These are phyloP conservation scores for Euphorbia tirucalli DNA, from an alignment of 345 rosid species.

Conservation along the genomic window DNA sequence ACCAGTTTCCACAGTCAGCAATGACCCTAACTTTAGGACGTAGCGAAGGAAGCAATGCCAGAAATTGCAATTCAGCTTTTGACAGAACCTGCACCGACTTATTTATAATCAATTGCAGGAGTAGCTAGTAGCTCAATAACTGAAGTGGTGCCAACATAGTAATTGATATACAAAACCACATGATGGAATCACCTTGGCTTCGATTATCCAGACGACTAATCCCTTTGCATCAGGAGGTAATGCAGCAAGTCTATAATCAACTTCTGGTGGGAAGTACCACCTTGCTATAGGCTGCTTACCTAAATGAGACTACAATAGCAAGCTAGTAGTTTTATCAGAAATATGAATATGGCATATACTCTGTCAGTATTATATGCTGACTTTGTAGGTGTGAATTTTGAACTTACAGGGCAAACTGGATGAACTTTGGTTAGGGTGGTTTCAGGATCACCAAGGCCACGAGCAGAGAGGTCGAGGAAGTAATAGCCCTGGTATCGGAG, in stretches of 20 bases:
- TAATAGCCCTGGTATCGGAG: conserved; percentile 74
- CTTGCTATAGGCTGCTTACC: conserved; percentile 97
- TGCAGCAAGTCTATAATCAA: conserved; percentile 72
- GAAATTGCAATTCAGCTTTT: conserved; percentile 80
- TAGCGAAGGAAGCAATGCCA: conserved; percentile 80
- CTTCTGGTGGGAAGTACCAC: conserved; percentile 95
- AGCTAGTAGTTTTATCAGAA: not conserved
- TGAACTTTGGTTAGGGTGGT: conserved; percentile 79
- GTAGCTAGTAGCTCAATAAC: not conserved
- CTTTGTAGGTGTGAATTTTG: not conserved
- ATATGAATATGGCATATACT: not conserved
- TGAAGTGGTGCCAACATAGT: not conserved
- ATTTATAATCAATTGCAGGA: not conserved
- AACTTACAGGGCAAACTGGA: conserved; percentile 84
- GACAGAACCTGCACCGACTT: conserved; percentile 61
- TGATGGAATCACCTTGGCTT: conserved; percentile 67
- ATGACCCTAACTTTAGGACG: conserved; percentile 84
- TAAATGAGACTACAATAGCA: conserved; percentile 56
- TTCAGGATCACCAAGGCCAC: conserved; percentile 96
- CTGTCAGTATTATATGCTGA: not conserved
- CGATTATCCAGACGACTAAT: conserved; percentile 80
- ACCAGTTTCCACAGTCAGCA: conserved; percentile 94
- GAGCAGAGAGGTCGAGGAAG: conserved; percentile 88
- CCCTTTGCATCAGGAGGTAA: conserved; percentile 80
- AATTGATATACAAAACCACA: not conserved